Conservation (phyloP, 2,329 filamentous ascomycete species). For the Helicocarpus griseus region DNA sequence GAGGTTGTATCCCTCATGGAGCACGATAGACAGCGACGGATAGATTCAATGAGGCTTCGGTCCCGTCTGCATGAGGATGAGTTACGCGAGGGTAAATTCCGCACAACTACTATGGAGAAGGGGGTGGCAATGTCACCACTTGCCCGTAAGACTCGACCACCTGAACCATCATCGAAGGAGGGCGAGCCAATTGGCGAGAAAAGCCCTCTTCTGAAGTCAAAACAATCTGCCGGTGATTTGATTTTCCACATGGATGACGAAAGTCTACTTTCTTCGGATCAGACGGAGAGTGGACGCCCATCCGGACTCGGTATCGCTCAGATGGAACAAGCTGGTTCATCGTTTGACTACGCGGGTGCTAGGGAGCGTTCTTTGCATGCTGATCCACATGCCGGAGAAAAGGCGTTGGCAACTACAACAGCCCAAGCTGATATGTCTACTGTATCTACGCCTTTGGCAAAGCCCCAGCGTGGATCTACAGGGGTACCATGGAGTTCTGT, state of each 20-base stretch:
- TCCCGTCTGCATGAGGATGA: constrained; percentile 56
- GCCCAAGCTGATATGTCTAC: not conserved
- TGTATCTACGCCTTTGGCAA: not conserved
- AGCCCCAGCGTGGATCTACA: constrained; percentile 12
- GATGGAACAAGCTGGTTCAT: no score
- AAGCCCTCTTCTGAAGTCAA: constrained; percentile 60
- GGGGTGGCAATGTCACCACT: constrained; percentile 35
- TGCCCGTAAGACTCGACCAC: constrained; percentile 31
- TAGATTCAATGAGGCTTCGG: constrained; percentile 68
- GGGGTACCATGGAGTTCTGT: constrained; percentile 44
- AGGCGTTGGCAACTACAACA: not conserved
- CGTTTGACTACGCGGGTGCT: not conserved
- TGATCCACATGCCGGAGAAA: not conserved
- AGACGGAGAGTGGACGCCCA: not conserved
- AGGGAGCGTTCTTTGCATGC: not conserved
- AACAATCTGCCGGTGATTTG: constrained; percentile 61
- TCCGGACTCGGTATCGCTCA: not conserved
- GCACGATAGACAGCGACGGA: constrained; percentile 48
- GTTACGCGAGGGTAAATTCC: constrained; percentile 51
- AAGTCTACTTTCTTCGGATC: constrained; percentile 7
- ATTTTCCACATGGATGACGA: constrained; percentile 96
- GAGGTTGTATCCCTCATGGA: constrained; percentile 32
- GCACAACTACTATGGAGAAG: constrained; percentile 59
- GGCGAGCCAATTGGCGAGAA: constrained; percentile 31
- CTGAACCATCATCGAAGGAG: constrained; percentile 32